A percentile compares a stretch with the other conserved stretches of the same genome.
Evolutionary conservation across 1,284 basidiomycete genomes (phyloP).

Genomic region (Moesziomyces aphidis): DNA sequence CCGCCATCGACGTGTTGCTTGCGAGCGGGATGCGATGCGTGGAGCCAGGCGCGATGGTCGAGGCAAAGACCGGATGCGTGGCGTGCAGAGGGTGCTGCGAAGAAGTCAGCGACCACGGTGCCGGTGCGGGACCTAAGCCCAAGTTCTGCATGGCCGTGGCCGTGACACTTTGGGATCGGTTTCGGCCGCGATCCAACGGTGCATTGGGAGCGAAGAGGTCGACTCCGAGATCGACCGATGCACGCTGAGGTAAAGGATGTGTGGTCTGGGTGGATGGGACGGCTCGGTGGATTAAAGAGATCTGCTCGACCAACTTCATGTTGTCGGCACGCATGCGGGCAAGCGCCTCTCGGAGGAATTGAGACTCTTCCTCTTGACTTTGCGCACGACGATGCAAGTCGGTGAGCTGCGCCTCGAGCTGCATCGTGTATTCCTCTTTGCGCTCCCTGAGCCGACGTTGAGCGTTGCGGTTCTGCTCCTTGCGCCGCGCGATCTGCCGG

Average conservation of each 20-base stretch:
- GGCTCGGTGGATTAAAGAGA: conserved; percentile 32
- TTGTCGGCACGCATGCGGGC: conserved; percentile 49
- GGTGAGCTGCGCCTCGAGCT: conserved; percentile 44
- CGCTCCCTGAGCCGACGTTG: conserved; percentile 52
- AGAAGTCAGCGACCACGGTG: conserved; percentile 22
- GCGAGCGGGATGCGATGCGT: conserved; percentile 22
- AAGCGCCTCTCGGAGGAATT: conserved; percentile 40
- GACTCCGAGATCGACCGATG: conserved; percentile 36
- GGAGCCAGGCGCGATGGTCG: conserved; percentile 23
- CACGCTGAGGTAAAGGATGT: conserved; percentile 34
- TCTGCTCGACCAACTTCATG: conserved; percentile 35
- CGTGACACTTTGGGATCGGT: conserved; percentile 39
- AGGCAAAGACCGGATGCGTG: conserved; percentile 22
- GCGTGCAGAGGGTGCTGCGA: conserved; percentile 13
- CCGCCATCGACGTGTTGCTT: conserved; percentile 7
- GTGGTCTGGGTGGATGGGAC: conserved; percentile 36
- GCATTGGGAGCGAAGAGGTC: conserved; percentile 20
- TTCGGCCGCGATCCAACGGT: conserved; percentile 20
- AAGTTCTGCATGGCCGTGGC: conserved; percentile 26
- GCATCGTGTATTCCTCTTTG: conserved; percentile 51
- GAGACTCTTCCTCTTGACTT: conserved; percentile 46
- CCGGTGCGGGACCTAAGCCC: conserved; percentile 8
- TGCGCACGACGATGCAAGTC: conserved; percentile 47
- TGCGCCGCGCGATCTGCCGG: conserved; percentile 45
- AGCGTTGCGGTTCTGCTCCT: conserved; percentile 53